Evolutionary conservation across 139 green algal species (phyloP).

Genomic region (Microglena sp.): DNA sequence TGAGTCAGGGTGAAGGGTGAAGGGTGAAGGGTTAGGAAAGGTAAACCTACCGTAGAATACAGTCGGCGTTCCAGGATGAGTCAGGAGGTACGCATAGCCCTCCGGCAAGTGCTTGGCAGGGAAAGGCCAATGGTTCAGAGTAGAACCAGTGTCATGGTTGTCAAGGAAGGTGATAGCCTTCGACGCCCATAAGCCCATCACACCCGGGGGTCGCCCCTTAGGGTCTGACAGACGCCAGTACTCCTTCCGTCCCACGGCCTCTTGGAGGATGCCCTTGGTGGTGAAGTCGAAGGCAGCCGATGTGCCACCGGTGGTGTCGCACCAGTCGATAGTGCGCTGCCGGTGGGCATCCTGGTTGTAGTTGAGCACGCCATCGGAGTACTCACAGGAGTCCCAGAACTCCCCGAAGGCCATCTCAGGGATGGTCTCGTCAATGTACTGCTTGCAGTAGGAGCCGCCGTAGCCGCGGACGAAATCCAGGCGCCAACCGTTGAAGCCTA

Average conservation of each 20-base stretch:
- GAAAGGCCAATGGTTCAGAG: constrained; percentile 80
- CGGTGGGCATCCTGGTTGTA: constrained; percentile 85
- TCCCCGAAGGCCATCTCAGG: constrained; percentile 86
- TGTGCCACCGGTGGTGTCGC: constrained; percentile 78
- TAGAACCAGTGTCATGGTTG: constrained; percentile 83
- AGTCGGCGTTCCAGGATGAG: constrained; percentile 80
- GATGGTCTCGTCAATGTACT: constrained; percentile 77
- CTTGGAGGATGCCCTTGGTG: constrained; percentile 91
- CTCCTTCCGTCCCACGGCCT: constrained; percentile 77
- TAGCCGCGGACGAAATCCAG: constrained; percentile 92
- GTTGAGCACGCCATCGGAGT: constrained; percentile 90
- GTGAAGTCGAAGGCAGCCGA: constrained; percentile 94
- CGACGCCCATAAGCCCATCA: constrained; percentile 73
- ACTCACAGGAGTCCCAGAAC: constrained; percentile 92
- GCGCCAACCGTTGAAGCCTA: constrained; percentile 91
- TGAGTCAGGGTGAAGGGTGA: background rate
- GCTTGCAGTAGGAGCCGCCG: constrained; percentile 37
- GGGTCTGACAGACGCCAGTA: constrained; percentile 70
- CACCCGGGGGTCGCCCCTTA: constrained; percentile 60
- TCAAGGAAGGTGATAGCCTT: constrained; percentile 95
- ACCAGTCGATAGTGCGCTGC: constrained; percentile 84
- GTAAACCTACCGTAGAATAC: constrained; percentile 90
- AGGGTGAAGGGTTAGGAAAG: background rate
- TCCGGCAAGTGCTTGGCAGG: constrained; percentile 50
- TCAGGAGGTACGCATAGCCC: constrained; percentile 92